A percentile compares a stretch with the other conserved stretches of the same genome.
Conservation (phyloP, 257 asterid species). For the Marsdenia floribunda region DNA sequence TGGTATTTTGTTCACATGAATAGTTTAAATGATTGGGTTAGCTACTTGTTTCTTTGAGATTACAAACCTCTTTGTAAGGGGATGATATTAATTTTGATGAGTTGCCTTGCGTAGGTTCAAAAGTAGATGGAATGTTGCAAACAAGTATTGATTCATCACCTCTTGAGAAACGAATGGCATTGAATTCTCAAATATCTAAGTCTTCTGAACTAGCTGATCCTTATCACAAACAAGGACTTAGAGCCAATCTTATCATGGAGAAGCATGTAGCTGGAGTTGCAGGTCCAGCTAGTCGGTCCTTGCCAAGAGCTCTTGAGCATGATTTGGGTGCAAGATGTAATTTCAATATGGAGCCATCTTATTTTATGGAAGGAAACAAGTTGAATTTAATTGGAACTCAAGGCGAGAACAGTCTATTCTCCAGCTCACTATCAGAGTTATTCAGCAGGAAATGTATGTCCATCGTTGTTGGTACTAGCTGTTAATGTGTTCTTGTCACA, state of each 20-base stretch:
- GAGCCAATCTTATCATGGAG: conserved; percentile 39
- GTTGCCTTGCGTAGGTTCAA: conserved; percentile 44
- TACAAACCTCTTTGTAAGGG: conserved; percentile 12
- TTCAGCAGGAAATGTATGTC: conserved; percentile 67
- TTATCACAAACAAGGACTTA: conserved; percentile 53
- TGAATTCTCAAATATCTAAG: conserved; percentile 50
- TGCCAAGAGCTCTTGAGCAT: conserved; percentile 66
- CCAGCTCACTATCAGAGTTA: conserved; percentile 89
- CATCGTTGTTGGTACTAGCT: conserved; percentile 1
- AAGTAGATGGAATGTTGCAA: conserved; percentile 45
- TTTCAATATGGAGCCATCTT: conserved; percentile 45
- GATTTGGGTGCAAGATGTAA: conserved; percentile 47
- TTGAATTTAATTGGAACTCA: conserved; percentile 57
- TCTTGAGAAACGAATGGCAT: conserved; percentile 41
- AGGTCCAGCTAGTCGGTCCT: conserved; percentile 48
- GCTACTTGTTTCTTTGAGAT: not conserved
- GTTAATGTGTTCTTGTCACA: not conserved
- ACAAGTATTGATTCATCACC: conserved; percentile 50
- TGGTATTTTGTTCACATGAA: not conserved
- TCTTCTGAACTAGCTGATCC: conserved; percentile 54
- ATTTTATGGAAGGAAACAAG: conserved; percentile 53
- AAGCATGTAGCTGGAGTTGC: conserved; percentile 45
- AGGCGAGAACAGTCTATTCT: conserved; percentile 81
- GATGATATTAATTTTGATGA: not conserved
- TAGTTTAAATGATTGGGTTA: not conserved